phyloP scores from a whole-genome alignment of 257 asterid genomes.

The Striga asiatica region DNA sequence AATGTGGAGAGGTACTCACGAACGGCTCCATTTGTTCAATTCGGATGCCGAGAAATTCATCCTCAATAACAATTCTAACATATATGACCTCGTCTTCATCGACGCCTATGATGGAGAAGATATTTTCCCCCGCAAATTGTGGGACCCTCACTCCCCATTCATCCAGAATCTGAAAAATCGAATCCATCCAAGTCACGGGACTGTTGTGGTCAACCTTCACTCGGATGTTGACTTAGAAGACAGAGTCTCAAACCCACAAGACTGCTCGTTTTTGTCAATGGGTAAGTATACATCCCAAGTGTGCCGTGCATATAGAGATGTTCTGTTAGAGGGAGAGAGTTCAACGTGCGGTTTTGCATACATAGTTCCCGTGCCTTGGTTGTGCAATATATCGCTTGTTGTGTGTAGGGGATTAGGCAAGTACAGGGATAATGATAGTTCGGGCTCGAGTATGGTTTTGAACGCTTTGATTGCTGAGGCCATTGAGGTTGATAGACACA shows the following conservation, averaged over 20 bases:
- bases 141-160: slow-evolving; percentile 61
- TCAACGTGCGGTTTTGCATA: slow-evolving; percentile 37
- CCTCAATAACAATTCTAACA: slow-evolving; percentile 29
- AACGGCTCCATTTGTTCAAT: slow-evolving; percentile 44
- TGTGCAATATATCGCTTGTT: slow-evolving; percentile 62
- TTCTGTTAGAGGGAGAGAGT: slow-evolving; percentile 26
- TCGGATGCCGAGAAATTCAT: slow-evolving; percentile 76
- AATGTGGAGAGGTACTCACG: slow-evolving; percentile 73
- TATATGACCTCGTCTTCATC: slow-evolving; percentile 58
- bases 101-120: slow-evolving; percentile 92
- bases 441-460: slow-evolving; percentile 25
- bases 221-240: slow-evolving; percentile 33
- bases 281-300: slow-evolving; percentile 46
- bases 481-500: slow-evolving; percentile 40
- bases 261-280: slow-evolving; percentile 20
- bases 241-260: slow-evolving; percentile 14
- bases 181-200: slow-evolving; percentile 73
- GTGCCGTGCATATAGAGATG: slow-evolving; percentile 40
- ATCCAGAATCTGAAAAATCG: slow-evolving; percentile 38
- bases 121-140: slow-evolving; percentile 55
- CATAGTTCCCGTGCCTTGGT: slow-evolving; percentile 69
- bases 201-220: slow-evolving; percentile 77
- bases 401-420: slow-evolving; percentile 49
- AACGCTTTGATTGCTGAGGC: slow-evolving; percentile 33
- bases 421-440: slow-evolving; percentile 16